Evolutionary conservation across 1,284 basidiomycete species (phyloP), one percentile per base, ranked within the genome.

Genomic region (Pisolithus thermaeus): DNA sequence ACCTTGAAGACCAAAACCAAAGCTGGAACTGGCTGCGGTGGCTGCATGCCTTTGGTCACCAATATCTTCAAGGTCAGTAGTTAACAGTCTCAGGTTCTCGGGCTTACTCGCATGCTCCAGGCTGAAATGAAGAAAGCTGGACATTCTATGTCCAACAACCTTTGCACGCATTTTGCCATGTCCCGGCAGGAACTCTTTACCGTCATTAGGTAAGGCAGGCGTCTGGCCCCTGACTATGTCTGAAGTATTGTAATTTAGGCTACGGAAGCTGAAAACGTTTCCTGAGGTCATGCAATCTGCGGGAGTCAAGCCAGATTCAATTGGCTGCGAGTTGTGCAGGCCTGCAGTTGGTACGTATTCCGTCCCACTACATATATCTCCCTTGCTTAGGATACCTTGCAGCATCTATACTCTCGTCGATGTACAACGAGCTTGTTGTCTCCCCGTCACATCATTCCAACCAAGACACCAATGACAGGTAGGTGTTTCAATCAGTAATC

Each of bases 281-380:
- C 58, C 68, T 1, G 76, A 78, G 23, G 72, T 86, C 44, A 82
- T 88, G 76, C 61, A 65, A 14, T 70, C 69, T 9, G 70, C 71
- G 6, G 85, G 84, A 27, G 70, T 73, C 14, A 75, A 75, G 40
- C 64, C 72, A 23, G 69, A 76, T 40, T 73, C 80, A 1, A 60
- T 85, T 6, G 87, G 87, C 1, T 90, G 87, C 59, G 87, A 90
- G 64, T 67, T 83, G 25, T 90, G 87, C 70, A 87, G 84, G 58
- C 87, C 87, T 2, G 79, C 79, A 2, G 73, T 90, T 38, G 87
- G 76, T 14, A 81, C 75, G 56, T 46, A 23, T 27, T 18, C 22
- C 43, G 3, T 11, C 23, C 22, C 41, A 22, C 11, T 8, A 36
- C 27, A 36, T n/a, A 12, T 40, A 20, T 20, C 2, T 23, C 7